Conservation (phyloP, 345 rosid species). For the Citrus australasica region DNA sequence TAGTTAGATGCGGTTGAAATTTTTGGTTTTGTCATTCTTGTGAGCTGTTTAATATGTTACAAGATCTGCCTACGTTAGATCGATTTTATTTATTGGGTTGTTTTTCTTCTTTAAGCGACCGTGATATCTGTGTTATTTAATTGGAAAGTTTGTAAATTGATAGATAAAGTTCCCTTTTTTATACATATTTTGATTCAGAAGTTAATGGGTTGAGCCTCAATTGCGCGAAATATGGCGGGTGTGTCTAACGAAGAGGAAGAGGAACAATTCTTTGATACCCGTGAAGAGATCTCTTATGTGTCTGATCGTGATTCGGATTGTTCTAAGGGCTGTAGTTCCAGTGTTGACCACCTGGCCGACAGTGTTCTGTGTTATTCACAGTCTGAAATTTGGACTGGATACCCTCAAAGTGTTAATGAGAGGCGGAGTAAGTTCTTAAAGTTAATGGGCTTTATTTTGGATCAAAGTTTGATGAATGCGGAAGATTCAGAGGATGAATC, state of each 20-base stretch:
- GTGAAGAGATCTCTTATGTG: conserved; percentile 50
- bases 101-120: background rate
- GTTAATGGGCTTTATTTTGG: conserved; percentile 33
- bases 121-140: background rate
- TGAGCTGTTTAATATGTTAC: conserved; percentile 2
- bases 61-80: conserved; percentile 15
- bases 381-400: conserved; percentile 47
- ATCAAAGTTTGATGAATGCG: conserved; percentile 16
- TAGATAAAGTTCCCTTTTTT: no score
- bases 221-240: conserved; percentile 26
- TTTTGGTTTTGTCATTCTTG: background rate
- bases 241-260: conserved; percentile 35
- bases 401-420: conserved; percentile 51
- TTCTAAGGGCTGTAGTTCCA: conserved; percentile 32
- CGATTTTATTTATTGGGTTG: background rate
- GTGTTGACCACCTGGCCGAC: conserved; percentile 8
- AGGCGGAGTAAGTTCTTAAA: conserved; percentile 43
- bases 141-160: background rate
- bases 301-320: conserved; percentile 45
- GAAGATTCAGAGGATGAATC: conserved; percentile 25
- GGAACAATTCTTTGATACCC: conserved; percentile 53
- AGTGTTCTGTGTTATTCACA: conserved; percentile 17
- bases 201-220: conserved; percentile 18
- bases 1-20: background rate
- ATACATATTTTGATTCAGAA: conserved; percentile 20